These are phyloP conservation scores for Senna siamea DNA, from an alignment of 306 rosid genomes.

Conservation along the genomic window DNA sequence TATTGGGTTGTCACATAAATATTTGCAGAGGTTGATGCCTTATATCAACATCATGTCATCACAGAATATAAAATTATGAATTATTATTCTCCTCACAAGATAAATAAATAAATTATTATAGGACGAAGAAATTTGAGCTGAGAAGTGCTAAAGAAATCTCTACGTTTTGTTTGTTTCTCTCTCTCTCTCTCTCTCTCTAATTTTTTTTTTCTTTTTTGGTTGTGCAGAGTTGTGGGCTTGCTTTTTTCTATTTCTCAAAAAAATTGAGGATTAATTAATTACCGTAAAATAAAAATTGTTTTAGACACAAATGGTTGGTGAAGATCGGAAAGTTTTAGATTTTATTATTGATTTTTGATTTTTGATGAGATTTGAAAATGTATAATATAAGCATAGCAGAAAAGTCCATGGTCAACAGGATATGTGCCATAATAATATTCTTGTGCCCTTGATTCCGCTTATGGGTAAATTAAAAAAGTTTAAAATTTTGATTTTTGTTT, in stretches of 20 bases:
- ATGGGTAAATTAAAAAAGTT: constrained; percentile 25
- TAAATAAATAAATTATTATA: background rate
- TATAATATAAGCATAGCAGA: constrained; percentile 32
- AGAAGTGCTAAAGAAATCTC: constrained; percentile 22
- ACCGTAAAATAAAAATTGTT: constrained; percentile 4
- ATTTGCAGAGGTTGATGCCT: background rate
- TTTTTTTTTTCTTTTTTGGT: constrained; percentile 6
- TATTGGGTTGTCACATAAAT: constrained; percentile 43
- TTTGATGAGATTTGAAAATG: too few species aligned
- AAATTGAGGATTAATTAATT: background rate
- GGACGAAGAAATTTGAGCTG: background rate
- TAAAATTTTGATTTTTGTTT: too few species aligned
- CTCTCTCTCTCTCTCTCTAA: constrained; percentile 9
- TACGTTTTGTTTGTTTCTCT: constrained; percentile 17
- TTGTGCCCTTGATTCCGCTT: constrained; percentile 6
- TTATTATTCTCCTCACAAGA: constrained; percentile 19
- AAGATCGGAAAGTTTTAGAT: constrained; percentile 14
- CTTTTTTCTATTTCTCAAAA: constrained; percentile 1
- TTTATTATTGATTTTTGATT: background rate
- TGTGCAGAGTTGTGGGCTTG: constrained; percentile 35
- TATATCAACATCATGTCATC: constrained; percentile 61
- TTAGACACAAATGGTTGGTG: constrained; percentile 5
- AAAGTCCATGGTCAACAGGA: constrained; percentile 58
- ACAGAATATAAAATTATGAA: constrained; percentile 39
- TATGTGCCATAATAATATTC: constrained; percentile 47